phyloP scores from a whole-genome alignment of 1,284 basidiomycete genomes.

The Marasmius sp. region DNA sequence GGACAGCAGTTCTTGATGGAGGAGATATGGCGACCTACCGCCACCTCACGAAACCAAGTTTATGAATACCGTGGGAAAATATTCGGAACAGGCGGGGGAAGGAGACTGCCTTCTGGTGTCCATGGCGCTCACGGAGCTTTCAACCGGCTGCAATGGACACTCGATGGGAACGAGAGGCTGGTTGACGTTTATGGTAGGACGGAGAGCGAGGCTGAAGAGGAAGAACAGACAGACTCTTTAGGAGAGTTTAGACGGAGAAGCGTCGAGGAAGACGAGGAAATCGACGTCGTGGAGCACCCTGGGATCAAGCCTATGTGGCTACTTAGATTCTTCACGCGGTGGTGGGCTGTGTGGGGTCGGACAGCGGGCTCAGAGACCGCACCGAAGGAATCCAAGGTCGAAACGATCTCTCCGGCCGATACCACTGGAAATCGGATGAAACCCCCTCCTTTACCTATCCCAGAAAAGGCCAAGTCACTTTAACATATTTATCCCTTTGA shows the following conservation, averaged over 20 bases:
- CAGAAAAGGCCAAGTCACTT: background rate
- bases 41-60: slow-evolving; percentile 60
- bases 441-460: background rate
- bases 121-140: slow-evolving; percentile 57
- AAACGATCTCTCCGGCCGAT: background rate
- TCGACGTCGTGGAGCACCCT: slow-evolving; percentile 55
- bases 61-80: slow-evolving; percentile 60
- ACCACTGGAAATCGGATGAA: background rate
- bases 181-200: slow-evolving; percentile 70
- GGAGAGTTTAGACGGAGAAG: slow-evolving; percentile 18
- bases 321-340: slow-evolving; percentile 70
- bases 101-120: slow-evolving; percentile 41
- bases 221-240: slow-evolving; percentile 44
- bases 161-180: slow-evolving; percentile 57
- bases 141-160: slow-evolving; percentile 65
- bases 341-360: slow-evolving; percentile 52
- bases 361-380: background rate
- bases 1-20: slow-evolving; percentile 63
- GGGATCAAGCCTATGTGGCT: slow-evolving; percentile 73
- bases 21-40: slow-evolving; percentile 66
- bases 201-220: slow-evolving; percentile 75
- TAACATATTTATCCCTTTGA: background rate
- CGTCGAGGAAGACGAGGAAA: slow-evolving; percentile 41
- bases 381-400: background rate
- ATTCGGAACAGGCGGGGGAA: slow-evolving; percentile 47